phyloP scores from a whole-genome alignment of 306 rosid genomes.

The Ceratonia siliqua region DNA sequence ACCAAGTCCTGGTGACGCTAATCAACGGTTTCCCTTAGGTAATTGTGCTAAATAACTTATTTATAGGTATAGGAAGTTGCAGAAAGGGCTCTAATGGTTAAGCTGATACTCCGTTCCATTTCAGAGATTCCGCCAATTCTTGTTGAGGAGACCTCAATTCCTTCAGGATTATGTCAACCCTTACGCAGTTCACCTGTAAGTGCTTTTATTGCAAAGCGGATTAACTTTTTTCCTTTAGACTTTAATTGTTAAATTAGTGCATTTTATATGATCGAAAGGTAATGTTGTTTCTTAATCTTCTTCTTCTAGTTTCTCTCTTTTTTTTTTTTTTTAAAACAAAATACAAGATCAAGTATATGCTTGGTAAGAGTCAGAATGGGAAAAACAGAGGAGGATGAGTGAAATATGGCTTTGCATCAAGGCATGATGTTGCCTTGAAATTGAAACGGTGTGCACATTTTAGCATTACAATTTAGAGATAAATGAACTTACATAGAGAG shows the following conservation, averaged over 20 bases:
- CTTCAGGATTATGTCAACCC: conserved; percentile 45
- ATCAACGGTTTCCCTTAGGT: conserved; percentile 62
- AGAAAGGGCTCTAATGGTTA: background rate
- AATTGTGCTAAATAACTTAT: conserved; percentile 27
- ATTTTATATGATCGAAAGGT: conserved; percentile 14
- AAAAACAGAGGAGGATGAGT: background rate
- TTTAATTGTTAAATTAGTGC: background rate
- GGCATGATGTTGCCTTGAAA: background rate
- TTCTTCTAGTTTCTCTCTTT: no score
- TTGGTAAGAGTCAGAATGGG: conserved; percentile 7
- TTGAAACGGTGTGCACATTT: background rate
- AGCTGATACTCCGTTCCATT: conserved; percentile 17
- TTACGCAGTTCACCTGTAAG: conserved; percentile 55
- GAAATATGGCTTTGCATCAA: background rate
- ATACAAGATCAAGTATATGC: background rate
- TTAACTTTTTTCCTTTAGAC: conserved; percentile 1
- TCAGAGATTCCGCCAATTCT: conserved; percentile 63
- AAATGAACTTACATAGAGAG: background rate
- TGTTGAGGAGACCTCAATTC: conserved; percentile 55
- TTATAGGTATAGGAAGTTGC: background rate
- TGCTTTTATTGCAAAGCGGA: conserved; percentile 18
- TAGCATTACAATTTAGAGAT: conserved; percentile 11
- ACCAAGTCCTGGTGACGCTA: conserved; percentile 42
- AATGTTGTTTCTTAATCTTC: background rate
- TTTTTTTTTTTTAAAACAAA: background rate